phyloP scores from a whole-genome alignment of 2,329 filamentous ascomycete genomes.

The Ceratocystiopsis minuta region DNA sequence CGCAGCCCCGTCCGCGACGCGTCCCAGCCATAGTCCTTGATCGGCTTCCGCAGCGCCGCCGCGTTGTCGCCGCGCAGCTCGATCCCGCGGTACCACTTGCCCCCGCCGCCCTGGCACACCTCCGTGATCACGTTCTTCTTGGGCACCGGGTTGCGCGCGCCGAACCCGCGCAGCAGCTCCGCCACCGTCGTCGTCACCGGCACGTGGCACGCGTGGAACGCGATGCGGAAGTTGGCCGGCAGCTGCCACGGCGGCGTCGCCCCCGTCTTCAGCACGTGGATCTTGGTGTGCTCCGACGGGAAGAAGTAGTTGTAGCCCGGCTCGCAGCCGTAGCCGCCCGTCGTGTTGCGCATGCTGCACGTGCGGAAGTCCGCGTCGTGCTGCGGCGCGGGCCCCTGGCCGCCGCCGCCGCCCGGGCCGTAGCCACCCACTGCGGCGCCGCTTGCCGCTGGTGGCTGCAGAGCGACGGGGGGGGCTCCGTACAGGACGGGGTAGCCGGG shows the following conservation, averaged over 20 bases:
- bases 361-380: constrained; percentile 30
- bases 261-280: constrained; percentile 36
- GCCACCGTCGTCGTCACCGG: constrained; percentile 33
- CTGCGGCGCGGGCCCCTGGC: constrained; percentile 23
- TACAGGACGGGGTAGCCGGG: too few relatives aligned
- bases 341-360: constrained; percentile 36
- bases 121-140: constrained; percentile 41
- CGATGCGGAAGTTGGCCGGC: constrained; percentile 21
- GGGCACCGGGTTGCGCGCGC: constrained; percentile 29
- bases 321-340: constrained; percentile 39
- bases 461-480: too few relatives aligned
- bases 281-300: constrained; percentile 35
- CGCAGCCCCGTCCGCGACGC: constrained; percentile 26
- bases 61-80: constrained; percentile 31
- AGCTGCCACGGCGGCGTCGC: constrained; percentile 34
- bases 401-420: background rate
- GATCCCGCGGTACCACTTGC: constrained; percentile 40
- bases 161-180: constrained; percentile 40
- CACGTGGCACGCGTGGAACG: constrained; percentile 32
- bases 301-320: constrained; percentile 48
- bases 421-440: too few relatives aligned
- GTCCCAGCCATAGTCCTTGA: constrained; percentile 44
- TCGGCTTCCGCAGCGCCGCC: constrained; percentile 26
- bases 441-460: too few relatives aligned
- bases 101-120: constrained; percentile 34